Base-by-base conservation (phyloP, 2,329 filamentous ascomycete species). In the Exophiala phaeomuriformis region DNA sequence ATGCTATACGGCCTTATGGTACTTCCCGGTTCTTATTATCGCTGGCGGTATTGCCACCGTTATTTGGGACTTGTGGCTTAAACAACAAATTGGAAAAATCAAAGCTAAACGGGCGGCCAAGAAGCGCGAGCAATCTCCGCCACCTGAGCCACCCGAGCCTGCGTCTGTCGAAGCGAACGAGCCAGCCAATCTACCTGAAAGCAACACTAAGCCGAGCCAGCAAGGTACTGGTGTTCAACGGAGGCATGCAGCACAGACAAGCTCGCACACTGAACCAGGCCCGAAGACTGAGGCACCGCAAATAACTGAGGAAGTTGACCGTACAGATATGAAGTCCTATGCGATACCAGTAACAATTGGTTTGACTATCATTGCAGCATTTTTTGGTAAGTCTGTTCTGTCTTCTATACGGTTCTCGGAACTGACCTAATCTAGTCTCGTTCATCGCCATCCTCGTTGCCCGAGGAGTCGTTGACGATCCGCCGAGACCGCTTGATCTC, bases 1-100 rank as follows among this genome's bases (percentile, higher is more conserved):
- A 59, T 73, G 85, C 46, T 88, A 88, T 61, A 87, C 82, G 47
- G 79, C 84, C 0, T 68, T 89, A 0, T 90, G 86, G 86, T 90
- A 86, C 59, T 89, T 88, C 42, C 86, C 86, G 0, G 62, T 80
- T 0, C 64, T 89, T 3, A 83, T 88, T 68, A 61, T 77, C 0
- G 58, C 73, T 1, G 79, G 76, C 0, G 85, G 84, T 0, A 7
- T 75, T 1, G 66, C 68, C 0, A 78, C 80, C 0, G 66, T 81
- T 0, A 49, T 78, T 0, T 82, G 79, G 72, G 84, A 88, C 66
- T 71, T 69, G 41, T 71, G 74, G 59, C 63, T 80, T 7, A 75
- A 75, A 8, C 77, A 76, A 71, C 73, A 77, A 63, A 69, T 75
- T 44, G 64, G 72, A 29, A 63, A 51, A 37, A 41, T 48, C 27